phyloP scores from a whole-genome alignment of 768 basidiomycete species.

The Xerocomellus amylosporus region DNA sequence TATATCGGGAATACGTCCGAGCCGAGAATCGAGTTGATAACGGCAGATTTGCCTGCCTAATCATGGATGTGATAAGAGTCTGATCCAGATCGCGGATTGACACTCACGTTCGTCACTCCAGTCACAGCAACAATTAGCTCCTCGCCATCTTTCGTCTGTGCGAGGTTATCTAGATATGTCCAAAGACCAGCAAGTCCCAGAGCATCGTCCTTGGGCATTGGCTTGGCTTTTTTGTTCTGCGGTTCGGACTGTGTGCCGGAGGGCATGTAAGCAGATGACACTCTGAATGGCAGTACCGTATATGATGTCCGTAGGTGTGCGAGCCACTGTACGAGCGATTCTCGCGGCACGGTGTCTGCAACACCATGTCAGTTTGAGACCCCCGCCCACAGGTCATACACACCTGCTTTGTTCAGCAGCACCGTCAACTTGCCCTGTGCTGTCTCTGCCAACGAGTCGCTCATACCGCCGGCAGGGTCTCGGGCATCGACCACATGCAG shows the following conservation, averaged over 20 bases:
- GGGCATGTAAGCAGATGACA: slow-evolving; percentile 66
- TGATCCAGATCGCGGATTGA: background rate
- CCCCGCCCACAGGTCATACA: slow-evolving; percentile 26
- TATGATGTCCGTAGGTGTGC: slow-evolving; percentile 54
- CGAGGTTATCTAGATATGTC: slow-evolving; percentile 45
- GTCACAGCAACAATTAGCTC: slow-evolving; percentile 71
- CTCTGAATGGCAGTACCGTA: slow-evolving; percentile 70
- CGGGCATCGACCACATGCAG: slow-evolving; percentile 81
- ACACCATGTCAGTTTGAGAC: background rate
- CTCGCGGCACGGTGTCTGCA: slow-evolving; percentile 76
- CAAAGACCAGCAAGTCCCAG: slow-evolving; percentile 57
- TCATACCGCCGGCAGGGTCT: slow-evolving; percentile 74
- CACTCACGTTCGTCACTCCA: slow-evolving; percentile 77
- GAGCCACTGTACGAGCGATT: slow-evolving; percentile 71
- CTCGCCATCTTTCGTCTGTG: slow-evolving; percentile 45
- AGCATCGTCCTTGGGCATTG: slow-evolving; percentile 49
- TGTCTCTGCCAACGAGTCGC: slow-evolving; percentile 52
- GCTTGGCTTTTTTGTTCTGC: slow-evolving; percentile 46
- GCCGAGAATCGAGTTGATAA: slow-evolving; percentile 74
- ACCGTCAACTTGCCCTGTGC: slow-evolving; percentile 51
- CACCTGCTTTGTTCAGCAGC: slow-evolving; percentile 88
- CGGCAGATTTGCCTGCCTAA: slow-evolving; percentile 79
- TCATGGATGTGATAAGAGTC: slow-evolving; percentile 7
- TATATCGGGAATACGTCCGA: slow-evolving; percentile 57
- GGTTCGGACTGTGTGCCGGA: slow-evolving; percentile 21